A percentile compares a stretch with the other conserved stretches of the same genome.
Conservation (phyloP, 306 rosid species). For the Lathyrus sativus region DNA sequence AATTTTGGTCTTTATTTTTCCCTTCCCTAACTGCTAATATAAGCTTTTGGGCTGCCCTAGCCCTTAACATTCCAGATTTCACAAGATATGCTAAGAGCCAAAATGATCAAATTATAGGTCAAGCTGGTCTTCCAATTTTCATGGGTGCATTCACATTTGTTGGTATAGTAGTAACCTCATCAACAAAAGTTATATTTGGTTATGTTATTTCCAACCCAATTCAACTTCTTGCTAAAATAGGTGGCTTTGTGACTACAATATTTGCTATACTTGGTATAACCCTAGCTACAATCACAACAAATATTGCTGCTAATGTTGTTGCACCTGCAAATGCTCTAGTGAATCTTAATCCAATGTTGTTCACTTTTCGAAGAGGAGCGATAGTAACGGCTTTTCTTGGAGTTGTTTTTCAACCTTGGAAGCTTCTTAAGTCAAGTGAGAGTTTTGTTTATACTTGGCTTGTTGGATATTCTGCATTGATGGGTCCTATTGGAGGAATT, state of each 20-base stretch:
- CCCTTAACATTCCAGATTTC: constrained; percentile 89
- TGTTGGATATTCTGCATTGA: constrained; percentile 81
- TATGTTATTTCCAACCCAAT: constrained; percentile 75
- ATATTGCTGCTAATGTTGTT: constrained; percentile 90
- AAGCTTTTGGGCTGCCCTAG: constrained; percentile 86
- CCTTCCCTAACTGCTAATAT: constrained; percentile 91
- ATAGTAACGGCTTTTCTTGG: constrained; percentile 76
- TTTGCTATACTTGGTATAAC: constrained; percentile 79
- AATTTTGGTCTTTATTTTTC: constrained; percentile 76
- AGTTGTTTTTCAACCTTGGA: constrained; percentile 87
- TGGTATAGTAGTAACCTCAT: constrained; percentile 84
- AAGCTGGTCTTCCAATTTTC: constrained; percentile 77
- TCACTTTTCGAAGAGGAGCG: constrained; percentile 77
- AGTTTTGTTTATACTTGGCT: constrained; percentile 92
- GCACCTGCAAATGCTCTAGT: constrained; percentile 93
- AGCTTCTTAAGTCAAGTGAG: constrained; percentile 86
- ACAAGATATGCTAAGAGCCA: constrained; percentile 76
- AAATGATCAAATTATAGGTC: constrained; percentile 79
- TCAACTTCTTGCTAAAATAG: constrained; percentile 69
- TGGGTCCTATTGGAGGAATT: constrained; percentile 89
- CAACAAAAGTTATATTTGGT: constrained; percentile 79
- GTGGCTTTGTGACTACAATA: constrained; percentile 64
- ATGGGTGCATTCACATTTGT: constrained; percentile 92
- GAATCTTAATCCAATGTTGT: constrained; percentile 68
- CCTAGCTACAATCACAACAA: constrained; percentile 78